phyloP scores from a whole-genome alignment of 1,284 basidiomycete genomes.

The Cronartium quercuum region DNA sequence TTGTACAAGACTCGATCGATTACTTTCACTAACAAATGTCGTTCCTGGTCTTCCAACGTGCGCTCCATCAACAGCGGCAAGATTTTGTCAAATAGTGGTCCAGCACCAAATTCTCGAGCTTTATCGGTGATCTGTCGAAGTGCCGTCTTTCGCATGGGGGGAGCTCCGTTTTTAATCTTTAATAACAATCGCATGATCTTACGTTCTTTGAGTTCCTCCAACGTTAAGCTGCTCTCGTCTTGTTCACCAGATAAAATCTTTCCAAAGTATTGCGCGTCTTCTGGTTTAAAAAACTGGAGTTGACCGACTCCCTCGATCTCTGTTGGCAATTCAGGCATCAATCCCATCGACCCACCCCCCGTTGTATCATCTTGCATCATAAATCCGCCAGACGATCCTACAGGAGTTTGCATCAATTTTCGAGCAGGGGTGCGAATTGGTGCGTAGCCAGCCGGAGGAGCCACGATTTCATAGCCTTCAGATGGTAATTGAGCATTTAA shows the following conservation, averaged over 20 bases:
- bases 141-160: constrained; percentile 94
- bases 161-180: constrained; percentile 99
- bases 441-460: constrained; percentile 88
- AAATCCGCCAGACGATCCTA: constrained; percentile 72
- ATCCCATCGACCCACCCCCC: constrained; percentile 74
- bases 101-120: constrained; percentile 95
- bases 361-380: constrained; percentile 92
- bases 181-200: constrained; percentile 99
- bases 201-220: constrained; percentile 99
- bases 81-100: constrained; percentile 99
- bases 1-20: constrained; percentile 99
- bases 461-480: constrained; percentile 81
- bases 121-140: constrained; percentile 99
- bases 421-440: constrained; percentile 68
- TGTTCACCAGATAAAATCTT: constrained; percentile 94
- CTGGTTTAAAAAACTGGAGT: constrained; percentile 94
- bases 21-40: constrained; percentile 96
- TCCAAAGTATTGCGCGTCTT: constrained; percentile 95
- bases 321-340: constrained; percentile 81
- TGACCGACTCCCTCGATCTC: constrained; percentile 97
- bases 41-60: constrained; percentile 96
- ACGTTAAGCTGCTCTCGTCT: constrained; percentile 69
- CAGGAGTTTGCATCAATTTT: constrained; percentile 61
- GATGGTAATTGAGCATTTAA: constrained; percentile 82
- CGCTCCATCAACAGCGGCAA: constrained; percentile 97